Base-by-base conservation (phyloP, 306 rosid genomes). In the Acacia acuminata region DNA sequence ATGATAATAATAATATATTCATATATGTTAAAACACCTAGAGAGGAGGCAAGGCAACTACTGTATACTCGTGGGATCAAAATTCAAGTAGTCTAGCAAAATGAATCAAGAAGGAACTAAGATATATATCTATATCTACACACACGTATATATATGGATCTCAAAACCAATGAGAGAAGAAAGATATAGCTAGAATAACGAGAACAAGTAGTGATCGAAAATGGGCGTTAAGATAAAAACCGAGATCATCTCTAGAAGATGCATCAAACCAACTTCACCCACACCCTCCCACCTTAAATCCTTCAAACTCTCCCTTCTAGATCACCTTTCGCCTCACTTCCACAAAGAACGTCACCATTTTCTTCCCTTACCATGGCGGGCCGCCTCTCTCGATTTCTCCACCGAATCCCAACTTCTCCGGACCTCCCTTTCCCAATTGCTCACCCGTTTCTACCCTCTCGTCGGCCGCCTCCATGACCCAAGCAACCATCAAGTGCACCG, bases 361-460 rank as follows among this genome's bases (percentile, higher is more conserved):
- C 79, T 89, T 58, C 80, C 82, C 86, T 20, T 3, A 53, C 45
- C 10, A 12, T 12, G 60, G 24, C 60, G 10, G 10, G 24, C n/a
- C 20, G 56, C 1, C 53, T n/a, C 19, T 14, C 13, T 55, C 53
- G 8, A 78, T 24, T 84, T 82, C 74, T 65, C 77, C 67, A 15
- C 61, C 47, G 77, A 80, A 58, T 89, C 90, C 38, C 73, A 84
- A 51, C 86, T 84, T 25, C 90, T 89, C 17, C 88, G 75, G 51
- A 75, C 34, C 48, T 80, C 92, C 81, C n/a, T 89, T 70, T 89
- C 88, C 3, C 77, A 80, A 55, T 45, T 72, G 1, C 43, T 89
- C 25, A 69, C 86, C 71, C 71, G 44, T 4, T 80, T 86, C 80
- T 89, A 89, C 82, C 90, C 92, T 30, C 74, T 89, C n/a, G 92